phyloP scores from a whole-genome alignment of 148 eudicot species.

The Nepenthes gracilis region DNA sequence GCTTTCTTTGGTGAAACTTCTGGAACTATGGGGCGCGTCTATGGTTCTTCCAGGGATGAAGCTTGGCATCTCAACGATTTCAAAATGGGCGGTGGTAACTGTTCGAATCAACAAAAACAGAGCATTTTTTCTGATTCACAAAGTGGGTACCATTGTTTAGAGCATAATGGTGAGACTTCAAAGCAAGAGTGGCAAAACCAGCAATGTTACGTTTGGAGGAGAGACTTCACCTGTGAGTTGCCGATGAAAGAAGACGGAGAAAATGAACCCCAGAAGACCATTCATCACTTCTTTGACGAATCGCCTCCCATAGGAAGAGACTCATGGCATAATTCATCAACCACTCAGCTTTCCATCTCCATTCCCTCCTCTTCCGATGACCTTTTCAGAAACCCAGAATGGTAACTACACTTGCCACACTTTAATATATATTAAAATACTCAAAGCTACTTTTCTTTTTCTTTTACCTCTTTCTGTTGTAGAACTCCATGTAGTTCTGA shows the following conservation, averaged over 20 bases:
- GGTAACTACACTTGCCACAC: conserved; percentile 4
- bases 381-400: conserved; percentile 16
- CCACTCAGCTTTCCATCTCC: conserved; percentile 31
- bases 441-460: neutral
- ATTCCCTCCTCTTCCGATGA: conserved; percentile 27
- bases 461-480: neutral
- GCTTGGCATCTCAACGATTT: conserved; percentile 7
- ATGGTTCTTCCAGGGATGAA: conserved; percentile 16
- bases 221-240: too few relatives aligned
- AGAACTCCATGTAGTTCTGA: neutral
- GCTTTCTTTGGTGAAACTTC: conserved; percentile 26
- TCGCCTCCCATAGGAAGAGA: too few relatives aligned
- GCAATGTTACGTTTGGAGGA: too few relatives aligned
- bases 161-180: too few relatives aligned
- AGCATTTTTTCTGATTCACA: too few relatives aligned
- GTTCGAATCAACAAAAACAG: neutral
- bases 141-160: too few relatives aligned
- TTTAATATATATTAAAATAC: neutral
- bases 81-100: conserved; percentile 8
- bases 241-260: too few relatives aligned
- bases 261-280: too few relatives aligned
- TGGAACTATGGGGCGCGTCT: conserved; percentile 18
- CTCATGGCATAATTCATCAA: conserved; percentile 14
- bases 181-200: too few relatives aligned
- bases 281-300: too few relatives aligned